Conservation (phyloP, 192 early-diverging fungal genomes). For the Coemansia sp. region DNA sequence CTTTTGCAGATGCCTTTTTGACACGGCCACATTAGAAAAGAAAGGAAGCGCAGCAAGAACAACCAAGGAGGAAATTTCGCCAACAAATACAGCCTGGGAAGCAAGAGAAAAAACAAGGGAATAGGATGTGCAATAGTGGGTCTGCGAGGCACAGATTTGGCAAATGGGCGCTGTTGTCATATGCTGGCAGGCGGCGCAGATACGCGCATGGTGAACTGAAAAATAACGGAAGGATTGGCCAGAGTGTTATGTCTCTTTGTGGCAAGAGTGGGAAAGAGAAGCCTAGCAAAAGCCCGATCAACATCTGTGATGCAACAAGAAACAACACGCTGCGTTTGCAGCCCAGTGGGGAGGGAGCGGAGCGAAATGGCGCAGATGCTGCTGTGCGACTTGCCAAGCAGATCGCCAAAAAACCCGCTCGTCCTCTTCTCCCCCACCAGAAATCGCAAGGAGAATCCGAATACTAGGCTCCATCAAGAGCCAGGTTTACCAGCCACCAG, state of each 20-base stretch:
- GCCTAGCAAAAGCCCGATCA: constrained; percentile 2
- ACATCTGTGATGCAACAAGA: constrained; percentile 14
- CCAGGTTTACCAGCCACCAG: background rate
- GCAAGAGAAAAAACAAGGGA: constrained; percentile 2
- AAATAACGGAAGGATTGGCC: constrained; percentile 3
- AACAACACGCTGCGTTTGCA: background rate
- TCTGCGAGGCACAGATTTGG: constrained; percentile 10
- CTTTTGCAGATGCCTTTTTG: background rate
- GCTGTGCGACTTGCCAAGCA: background rate
- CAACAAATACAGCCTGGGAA: background rate
- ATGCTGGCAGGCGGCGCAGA: constrained; percentile 1
- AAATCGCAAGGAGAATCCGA: background rate
- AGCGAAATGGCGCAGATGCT: background rate
- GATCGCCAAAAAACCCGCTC: constrained; percentile 3
- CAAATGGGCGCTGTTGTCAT: constrained; percentile 1
- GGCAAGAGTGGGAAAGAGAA: background rate
- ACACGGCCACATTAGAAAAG: background rate
- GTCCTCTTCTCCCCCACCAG: background rate
- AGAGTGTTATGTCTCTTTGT: background rate
- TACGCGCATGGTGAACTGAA: background rate
- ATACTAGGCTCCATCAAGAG: background rate
- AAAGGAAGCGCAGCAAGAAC: constrained; percentile 4
- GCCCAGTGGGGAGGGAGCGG: background rate
- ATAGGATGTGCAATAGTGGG: constrained; percentile 8
- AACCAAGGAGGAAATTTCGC: background rate